Evolutionary conservation across 2,329 filamentous ascomycete genomes (phyloP).

Genomic region (Trichoderma breve): DNA sequence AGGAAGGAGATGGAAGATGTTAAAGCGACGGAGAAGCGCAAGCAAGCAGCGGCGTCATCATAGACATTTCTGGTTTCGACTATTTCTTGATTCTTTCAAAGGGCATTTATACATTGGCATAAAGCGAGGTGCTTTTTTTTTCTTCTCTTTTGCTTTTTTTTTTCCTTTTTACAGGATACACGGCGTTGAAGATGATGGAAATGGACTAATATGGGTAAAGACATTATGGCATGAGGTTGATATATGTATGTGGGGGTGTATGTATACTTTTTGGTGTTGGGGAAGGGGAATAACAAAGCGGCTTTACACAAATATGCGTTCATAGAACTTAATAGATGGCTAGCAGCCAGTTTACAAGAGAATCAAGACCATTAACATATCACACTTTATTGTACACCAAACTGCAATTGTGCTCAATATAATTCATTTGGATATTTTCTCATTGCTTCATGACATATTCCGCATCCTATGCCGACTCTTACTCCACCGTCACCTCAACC

Average conservation of each 20-base stretch:
- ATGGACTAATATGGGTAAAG: neutral
- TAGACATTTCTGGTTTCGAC: neutral
- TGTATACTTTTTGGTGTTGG: neutral
- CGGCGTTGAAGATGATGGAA: slow-evolving; percentile 8
- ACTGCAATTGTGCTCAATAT: neutral
- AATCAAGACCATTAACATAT: neutral
- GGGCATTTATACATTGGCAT: slow-evolving; percentile 2
- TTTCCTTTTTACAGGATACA: neutral
- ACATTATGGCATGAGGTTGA: neutral
- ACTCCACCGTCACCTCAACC: slow-evolving; percentile 28
- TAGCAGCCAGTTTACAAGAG: neutral
- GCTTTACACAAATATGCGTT: neutral
- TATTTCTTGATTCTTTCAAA: neutral
- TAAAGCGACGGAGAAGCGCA: slow-evolving; percentile 32
- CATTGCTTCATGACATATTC: neutral
- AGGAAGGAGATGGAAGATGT: slow-evolving; percentile 55
- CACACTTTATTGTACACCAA: neutral
- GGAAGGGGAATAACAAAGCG: neutral
- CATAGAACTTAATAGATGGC: neutral
- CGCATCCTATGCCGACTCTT: neutral
- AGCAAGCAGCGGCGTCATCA: slow-evolving; percentile 8
- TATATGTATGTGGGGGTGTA: neutral
- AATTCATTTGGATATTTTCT: neutral
- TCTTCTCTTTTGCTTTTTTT: neutral
- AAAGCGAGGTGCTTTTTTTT: neutral